Base-by-base conservation (phyloP, 257 asterid genomes). In the Capsicum chinense region DNA sequence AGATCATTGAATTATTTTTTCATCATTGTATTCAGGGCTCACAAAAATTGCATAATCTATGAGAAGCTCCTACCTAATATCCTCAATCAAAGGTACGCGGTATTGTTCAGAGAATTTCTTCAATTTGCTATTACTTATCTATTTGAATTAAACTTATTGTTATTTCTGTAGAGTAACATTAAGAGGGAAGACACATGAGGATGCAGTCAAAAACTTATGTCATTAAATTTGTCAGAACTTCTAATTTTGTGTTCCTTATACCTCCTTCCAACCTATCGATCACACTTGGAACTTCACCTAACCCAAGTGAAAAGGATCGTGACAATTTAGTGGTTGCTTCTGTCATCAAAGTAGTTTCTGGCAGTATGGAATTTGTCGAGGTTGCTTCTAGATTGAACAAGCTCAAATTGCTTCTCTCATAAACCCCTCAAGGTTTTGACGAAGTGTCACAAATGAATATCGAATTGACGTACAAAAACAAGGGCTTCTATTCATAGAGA, bases 121-220 rank as follows among this genome's bases (percentile, higher is more conserved):
- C 12, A 7, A 26, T 79, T 26, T 85, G 6, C 10, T 54, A 63
- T 76, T 19, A 83, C 37, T 82, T 56, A 73, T 71, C 84, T 66
- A 33, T 52, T 80, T 67, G 47, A 21, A 48, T 52, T 73, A 67
- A 63, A 42, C 78, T 85, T 73, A 14, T 74, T 13, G 15, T 56
- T 78, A 57, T 58, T 44, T 76, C 83, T n/a, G 50, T 79, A 95
- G 98, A 80, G 97, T 92, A 84, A 88, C 94, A 47, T 39, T 96
- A 89, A 94, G 99, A 92, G 98, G 99, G 39, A 93, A 90, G 87
- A 95, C 93, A 52, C 95, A 93, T 85, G 99, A 96, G 88, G 98
- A 92, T 80, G 98, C 98, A 82, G 54, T 92, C 97, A 66, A 96
- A 96, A 91, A 94, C 99, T 71, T 96, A 92, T 86, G 94, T 95